Conservation (phyloP, 75 land plant genomes). For the Cryptomeria japonica region DNA sequence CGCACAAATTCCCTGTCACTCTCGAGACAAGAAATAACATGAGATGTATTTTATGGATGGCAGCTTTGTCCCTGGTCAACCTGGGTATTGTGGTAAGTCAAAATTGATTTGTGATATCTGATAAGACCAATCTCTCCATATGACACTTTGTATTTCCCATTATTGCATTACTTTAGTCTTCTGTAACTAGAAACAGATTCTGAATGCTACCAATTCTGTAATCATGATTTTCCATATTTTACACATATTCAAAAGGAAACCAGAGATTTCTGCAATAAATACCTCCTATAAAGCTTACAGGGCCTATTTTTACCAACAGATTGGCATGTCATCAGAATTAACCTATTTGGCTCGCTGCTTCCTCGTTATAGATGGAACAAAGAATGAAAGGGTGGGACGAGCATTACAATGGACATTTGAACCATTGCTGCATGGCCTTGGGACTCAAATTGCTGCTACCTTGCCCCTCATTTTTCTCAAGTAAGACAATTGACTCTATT, state of each 20-base stretch:
- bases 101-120: neutral
- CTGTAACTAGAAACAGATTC: neutral
- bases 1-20: neutral
- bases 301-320: conserved; percentile 15
- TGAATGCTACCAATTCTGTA: neutral
- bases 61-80: conserved; percentile 54
- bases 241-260: neutral
- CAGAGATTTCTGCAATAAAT: neutral
- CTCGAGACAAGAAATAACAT: neutral
- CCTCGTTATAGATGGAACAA: conserved; percentile 40
- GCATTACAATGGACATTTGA: conserved; percentile 53
- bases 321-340: conserved; percentile 51
- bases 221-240: neutral
- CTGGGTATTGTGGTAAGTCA: conserved; percentile 47
- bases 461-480: conserved; percentile 47
- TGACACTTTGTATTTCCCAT: neutral
- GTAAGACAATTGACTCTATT: conserved; percentile 18
- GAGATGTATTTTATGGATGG: neutral
- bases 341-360: conserved; percentile 50
- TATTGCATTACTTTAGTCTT: neutral
- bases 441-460: conserved; percentile 51
- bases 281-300: neutral
- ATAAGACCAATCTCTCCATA: neutral
- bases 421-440: conserved; percentile 50
- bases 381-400: conserved; percentile 32